A percentile compares a stretch with the other conserved stretches of the same genome.
phyloP scores from a whole-genome alignment of 192 early-diverging fungal genomes.

The Chytriomyces hyalinus region DNA sequence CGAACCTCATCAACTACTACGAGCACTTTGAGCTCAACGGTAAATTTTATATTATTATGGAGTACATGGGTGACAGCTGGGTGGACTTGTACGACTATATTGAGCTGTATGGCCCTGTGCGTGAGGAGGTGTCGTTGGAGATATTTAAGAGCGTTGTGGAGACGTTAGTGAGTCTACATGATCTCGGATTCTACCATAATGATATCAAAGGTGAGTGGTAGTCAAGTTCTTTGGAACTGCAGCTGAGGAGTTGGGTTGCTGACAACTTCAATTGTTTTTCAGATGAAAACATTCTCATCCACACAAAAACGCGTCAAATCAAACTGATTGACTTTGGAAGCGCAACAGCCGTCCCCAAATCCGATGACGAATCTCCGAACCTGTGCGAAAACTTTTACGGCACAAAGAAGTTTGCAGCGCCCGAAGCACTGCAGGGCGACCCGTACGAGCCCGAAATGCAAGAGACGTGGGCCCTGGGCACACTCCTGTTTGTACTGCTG shows the following conservation, averaged over 20 bases:
- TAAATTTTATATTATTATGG: slow-evolving; percentile 59
- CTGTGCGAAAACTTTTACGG: slow-evolving; percentile 56
- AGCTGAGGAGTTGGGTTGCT: neutral
- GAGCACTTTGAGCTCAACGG: slow-evolving; percentile 52
- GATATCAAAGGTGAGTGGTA: slow-evolving; percentile 61
- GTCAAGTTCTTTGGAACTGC: slow-evolving; percentile 22
- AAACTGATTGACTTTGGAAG: slow-evolving; percentile 67
- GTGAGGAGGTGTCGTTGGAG: slow-evolving; percentile 39
- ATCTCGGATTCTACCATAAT: slow-evolving; percentile 55
- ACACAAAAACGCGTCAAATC: slow-evolving; percentile 49
- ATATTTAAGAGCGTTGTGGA: slow-evolving; percentile 56
- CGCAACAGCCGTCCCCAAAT: slow-evolving; percentile 42
- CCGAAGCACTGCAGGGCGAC: slow-evolving; percentile 51
- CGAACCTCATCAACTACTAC: slow-evolving; percentile 45
- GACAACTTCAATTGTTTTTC: slow-evolving; percentile 8
- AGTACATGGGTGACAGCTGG: slow-evolving; percentile 64
- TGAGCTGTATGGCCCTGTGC: slow-evolving; percentile 55
- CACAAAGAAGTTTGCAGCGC: slow-evolving; percentile 64
- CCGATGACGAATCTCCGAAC: slow-evolving; percentile 14
- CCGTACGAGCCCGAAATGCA: slow-evolving; percentile 52
- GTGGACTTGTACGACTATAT: slow-evolving; percentile 62
- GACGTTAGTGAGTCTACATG: slow-evolving; percentile 44
- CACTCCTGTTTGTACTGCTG: slow-evolving; percentile 59
- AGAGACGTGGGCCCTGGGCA: slow-evolving; percentile 64
- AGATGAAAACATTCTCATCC: slow-evolving; percentile 67